phyloP scores from a whole-genome alignment of 352 stramenopile species.

The Blastocystis hominis region DNA sequence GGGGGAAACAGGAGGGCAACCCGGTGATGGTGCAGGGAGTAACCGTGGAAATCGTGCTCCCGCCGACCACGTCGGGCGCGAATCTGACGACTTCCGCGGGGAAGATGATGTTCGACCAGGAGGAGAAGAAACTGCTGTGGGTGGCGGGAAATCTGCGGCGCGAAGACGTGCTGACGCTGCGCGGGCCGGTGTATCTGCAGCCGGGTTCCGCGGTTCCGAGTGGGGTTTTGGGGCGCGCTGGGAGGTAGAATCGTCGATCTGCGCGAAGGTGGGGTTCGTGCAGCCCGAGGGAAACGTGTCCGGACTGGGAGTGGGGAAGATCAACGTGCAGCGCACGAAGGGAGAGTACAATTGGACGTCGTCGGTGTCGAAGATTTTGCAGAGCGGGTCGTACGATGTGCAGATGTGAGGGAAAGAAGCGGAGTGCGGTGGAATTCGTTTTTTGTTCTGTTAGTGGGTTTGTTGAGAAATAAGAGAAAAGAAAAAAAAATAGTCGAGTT shows the following conservation, averaged over 20 bases:
- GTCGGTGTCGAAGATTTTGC: background rate
- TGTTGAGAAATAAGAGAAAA: background rate
- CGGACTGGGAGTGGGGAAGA: conserved; percentile 16
- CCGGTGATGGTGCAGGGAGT: background rate
- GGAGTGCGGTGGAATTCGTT: no score
- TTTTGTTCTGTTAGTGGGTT: background rate
- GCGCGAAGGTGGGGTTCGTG: background rate
- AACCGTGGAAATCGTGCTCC: background rate
- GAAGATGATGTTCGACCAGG: background rate
- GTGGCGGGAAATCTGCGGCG: background rate
- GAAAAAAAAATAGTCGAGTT: background rate
- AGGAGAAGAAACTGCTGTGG: conserved; percentile 14
- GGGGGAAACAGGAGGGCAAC: conserved; percentile 13
- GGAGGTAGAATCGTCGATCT: background rate
- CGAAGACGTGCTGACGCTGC: background rate
- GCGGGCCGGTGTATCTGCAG: background rate
- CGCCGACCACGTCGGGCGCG: background rate
- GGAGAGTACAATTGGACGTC: background rate
- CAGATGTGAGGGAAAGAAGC: background rate
- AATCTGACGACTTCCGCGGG: background rate
- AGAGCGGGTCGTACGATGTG: conserved; percentile 11
- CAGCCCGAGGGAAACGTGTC: background rate
- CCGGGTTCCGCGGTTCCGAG: background rate
- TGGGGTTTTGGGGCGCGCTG: background rate
- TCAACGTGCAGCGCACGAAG: background rate